phyloP scores from a whole-genome alignment of 139 green algal genomes.

The Haematococcus lacustris region DNA sequence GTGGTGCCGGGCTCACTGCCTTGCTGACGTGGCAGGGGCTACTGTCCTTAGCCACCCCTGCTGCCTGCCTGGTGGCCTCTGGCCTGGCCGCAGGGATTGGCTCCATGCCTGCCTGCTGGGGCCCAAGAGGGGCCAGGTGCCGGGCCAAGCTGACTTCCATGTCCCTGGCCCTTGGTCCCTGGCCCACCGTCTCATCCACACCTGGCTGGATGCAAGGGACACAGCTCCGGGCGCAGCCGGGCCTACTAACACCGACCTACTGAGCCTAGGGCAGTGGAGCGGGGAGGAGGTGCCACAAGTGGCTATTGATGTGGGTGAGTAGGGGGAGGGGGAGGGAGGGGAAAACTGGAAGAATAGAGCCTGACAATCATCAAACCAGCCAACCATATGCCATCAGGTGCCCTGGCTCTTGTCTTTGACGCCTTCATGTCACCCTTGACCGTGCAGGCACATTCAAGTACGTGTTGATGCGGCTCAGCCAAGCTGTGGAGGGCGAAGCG shows the following conservation, averaged over 20 bases:
- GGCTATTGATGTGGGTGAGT: conserved; percentile 12
- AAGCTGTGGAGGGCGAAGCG: background rate
- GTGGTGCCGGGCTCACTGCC: too few species aligned
- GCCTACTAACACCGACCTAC: background rate
- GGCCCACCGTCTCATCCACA: conserved; percentile 45
- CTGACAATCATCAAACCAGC: too few species aligned
- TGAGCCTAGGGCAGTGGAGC: conserved; percentile 10
- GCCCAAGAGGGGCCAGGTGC: background rate
- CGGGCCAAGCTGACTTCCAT: conserved; percentile 16
- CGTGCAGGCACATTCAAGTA: conserved; percentile 73
- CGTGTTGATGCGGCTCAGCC: conserved; percentile 55
- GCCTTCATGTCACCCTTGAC: too few species aligned
- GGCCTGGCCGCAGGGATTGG: conserved; percentile 20
- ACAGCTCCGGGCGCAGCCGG: too few species aligned
- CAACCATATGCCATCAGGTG: too few species aligned
- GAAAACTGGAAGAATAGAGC: too few species aligned
- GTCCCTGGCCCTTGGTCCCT: conserved; percentile 47
- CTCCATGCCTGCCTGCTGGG: background rate
- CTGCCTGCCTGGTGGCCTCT: too few species aligned
- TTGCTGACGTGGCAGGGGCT: too few species aligned
- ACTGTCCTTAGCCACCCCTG: too few species aligned
- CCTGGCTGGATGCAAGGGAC: conserved; percentile 2
- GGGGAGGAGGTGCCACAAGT: conserved; percentile 27
- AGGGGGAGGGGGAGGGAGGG: too few species aligned
- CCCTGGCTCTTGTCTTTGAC: too few species aligned